Base-by-base conservation (phyloP, 2,329 filamentous ascomycete species). In the Fusarium chuoi region DNA sequence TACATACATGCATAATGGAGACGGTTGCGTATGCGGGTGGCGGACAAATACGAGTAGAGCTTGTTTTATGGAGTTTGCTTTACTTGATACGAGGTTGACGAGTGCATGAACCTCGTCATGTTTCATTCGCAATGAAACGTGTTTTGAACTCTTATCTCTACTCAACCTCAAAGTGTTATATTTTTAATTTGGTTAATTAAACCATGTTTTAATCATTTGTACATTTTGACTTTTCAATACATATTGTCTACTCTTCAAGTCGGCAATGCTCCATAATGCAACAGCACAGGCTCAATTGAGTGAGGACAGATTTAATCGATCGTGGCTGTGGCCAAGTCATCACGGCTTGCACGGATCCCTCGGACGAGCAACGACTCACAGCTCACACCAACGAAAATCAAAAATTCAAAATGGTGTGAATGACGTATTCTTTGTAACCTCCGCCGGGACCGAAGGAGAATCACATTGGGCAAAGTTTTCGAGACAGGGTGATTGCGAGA, bases 81-180 rank as follows among this genome's bases (percentile, higher is more conserved):
- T 71, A 71, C 49, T 73, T 68, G 65, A 73, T 73, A 73, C 70
- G 70, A 73, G 70, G 61, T 39, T 22, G 22, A 42, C 46, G 15
- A 44, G 38, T 20, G 70, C 65, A 73, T 73, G n/a, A 65, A 62
- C 46, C 57, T 49, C 45, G 42, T 38, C 48, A 46, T 62, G 70
- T 73, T 73, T 73, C 70, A 69, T 73, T 73, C 56, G 48, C 35
- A 59, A 68, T 71, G 67, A 71, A 70, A 71, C 61, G 42, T 64
- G 63, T 71, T 72, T 68, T 44, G 33, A 71, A 38, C 36, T 30
- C 20, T 41, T 38, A 26, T 24, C 30, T 33, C 30, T 33, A 33
- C 30, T 33, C 48, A 35, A 24, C 30, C n/a, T 52, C 30, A 49
- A 24, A 18, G 2, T 65, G 44, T 26, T 55, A 28, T 68, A 68